phyloP scores from a whole-genome alignment of 1,139 yeast species.

The Lodderomyces theae region DNA sequence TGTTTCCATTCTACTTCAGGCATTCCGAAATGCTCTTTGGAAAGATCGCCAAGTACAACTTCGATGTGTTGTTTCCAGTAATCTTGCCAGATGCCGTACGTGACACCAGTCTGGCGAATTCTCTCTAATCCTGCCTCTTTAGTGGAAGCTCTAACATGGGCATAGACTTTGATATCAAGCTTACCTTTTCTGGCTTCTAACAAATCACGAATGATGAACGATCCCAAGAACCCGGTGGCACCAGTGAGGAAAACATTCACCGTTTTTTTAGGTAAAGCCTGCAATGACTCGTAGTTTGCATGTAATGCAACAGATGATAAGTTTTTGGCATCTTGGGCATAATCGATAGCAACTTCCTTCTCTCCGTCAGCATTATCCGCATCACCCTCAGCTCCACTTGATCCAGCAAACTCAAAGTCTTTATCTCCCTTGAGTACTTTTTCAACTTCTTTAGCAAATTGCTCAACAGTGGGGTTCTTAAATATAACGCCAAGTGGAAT shows the following conservation, averaged over 20 bases:
- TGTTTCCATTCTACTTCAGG: slow-evolving; percentile 53
- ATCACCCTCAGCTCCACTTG: slow-evolving; percentile 9
- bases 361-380: slow-evolving; percentile 13
- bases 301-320: slow-evolving; percentile 49
- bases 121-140: slow-evolving; percentile 71
- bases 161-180: slow-evolving; percentile 58
- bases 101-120: slow-evolving; percentile 69
- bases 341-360: slow-evolving; percentile 39
- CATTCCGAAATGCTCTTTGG: slow-evolving; percentile 70
- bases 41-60: slow-evolving; percentile 81
- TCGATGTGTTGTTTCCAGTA: slow-evolving; percentile 56
- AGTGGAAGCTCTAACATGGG: slow-evolving; percentile 87
- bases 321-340: slow-evolving; percentile 71
- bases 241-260: slow-evolving; percentile 87
- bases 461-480: slow-evolving; percentile 80
- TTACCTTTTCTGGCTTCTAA: slow-evolving; percentile 41
- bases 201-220: slow-evolving; percentile 77
- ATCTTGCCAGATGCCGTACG: slow-evolving; percentile 85
- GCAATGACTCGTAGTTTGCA: slow-evolving; percentile 31
- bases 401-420: slow-evolving; percentile 29
- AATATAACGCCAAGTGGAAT: slow-evolving; percentile 88
- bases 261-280: slow-evolving; percentile 27
- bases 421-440: slow-evolving; percentile 50
- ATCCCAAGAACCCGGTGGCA: slow-evolving; percentile 93
- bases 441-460: slow-evolving; percentile 73